These are phyloP conservation scores for Xylariaceae sp. DNA, from an alignment of 2,329 filamentous ascomycete species.

Conservation along the genomic window DNA sequence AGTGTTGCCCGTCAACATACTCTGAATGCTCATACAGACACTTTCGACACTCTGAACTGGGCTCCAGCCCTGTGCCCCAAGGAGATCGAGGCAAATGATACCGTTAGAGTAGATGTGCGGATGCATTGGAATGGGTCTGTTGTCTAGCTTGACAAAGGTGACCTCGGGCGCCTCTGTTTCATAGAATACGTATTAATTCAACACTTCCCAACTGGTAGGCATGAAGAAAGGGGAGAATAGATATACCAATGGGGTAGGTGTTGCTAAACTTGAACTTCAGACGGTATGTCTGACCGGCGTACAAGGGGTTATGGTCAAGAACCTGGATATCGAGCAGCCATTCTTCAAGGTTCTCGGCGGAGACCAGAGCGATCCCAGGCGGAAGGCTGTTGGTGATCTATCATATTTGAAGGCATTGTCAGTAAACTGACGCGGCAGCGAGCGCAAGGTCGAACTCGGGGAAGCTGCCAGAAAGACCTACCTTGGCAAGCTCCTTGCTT, in stretches of 20 bases:
- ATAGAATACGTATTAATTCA: constrained; percentile 12
- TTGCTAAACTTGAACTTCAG: constrained; percentile 81
- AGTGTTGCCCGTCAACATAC: constrained; percentile 93
- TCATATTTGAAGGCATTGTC: neutral
- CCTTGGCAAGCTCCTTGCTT: constrained; percentile 56
- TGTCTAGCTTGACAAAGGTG: constrained; percentile 65
- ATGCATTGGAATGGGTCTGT: constrained; percentile 79
- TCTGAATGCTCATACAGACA: constrained; percentile 94
- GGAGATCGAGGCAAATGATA: constrained; percentile 93
- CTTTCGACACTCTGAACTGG: constrained; percentile 96
- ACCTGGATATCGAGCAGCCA: constrained; percentile 93
- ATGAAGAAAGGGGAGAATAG: neutral
- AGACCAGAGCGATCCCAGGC: constrained; percentile 71
- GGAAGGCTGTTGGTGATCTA: constrained; percentile 55
- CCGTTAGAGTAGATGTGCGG: constrained; percentile 98
- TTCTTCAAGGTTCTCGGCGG: constrained; percentile 76
- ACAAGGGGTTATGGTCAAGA: constrained; percentile 84
- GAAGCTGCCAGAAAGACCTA: constrained; percentile 25
- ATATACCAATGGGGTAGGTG: constrained; percentile 82
- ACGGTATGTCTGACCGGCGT: constrained; percentile 72
- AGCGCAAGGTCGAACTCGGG: neutral
- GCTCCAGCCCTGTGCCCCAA: constrained; percentile 85
- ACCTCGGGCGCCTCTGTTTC: constrained; percentile 84
- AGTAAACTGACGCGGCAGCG: neutral
- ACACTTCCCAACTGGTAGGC: neutral